Evolutionary conservation across 2,329 filamentous ascomycete genomes (phyloP), one percentile per base, ranked within the genome.

Genomic region (Aspergillus flavus): DNA sequence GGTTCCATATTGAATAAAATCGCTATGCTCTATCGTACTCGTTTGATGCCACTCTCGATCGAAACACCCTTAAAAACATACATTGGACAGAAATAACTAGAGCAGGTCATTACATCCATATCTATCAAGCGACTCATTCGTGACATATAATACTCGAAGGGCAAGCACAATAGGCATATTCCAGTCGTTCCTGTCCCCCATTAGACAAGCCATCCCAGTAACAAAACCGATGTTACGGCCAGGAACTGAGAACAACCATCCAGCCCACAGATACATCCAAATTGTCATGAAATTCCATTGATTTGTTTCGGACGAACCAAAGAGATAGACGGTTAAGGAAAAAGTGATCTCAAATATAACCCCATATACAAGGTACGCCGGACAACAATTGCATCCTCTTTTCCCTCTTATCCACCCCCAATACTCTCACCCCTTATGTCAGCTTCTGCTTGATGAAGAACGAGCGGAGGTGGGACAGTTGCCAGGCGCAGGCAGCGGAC

Each of bases 381-480:
- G 11, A 59, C 48, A 54, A 43, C 39, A 58, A 21, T 28, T 46
- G n/a, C 41, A 46, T 45, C 11, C 11, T 48, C n/a, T 56, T 56
- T 52, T n/a, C 53, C 52, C 23, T 46, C 28, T 3, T 41, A 12
- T 26, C 46, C 58, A 26, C 34, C 59, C 41, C 16, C 21, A 41
- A n/a, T 43, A 16, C 39, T 19, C 11, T 32, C 10, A 4, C 45
- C 12, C 16, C 72, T 80, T 87, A 99, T 64, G 95, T 98, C 78
- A 99, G 89, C 86, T 99, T 99, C 84, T 98, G 94, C 87, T 99
- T 99, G 85, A 99, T 99, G 84, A 99, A 99, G 87, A 99, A 99
- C 54, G 92, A 91, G 71, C 95, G 87, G 72, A 99, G 86, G 81
- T 99, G 94, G 59, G 93, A 96, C 54, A 99, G 85, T 80, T 99